Conservation (phyloP, 2,329 filamentous ascomycete species). For the Grosmannia serpens region DNA sequence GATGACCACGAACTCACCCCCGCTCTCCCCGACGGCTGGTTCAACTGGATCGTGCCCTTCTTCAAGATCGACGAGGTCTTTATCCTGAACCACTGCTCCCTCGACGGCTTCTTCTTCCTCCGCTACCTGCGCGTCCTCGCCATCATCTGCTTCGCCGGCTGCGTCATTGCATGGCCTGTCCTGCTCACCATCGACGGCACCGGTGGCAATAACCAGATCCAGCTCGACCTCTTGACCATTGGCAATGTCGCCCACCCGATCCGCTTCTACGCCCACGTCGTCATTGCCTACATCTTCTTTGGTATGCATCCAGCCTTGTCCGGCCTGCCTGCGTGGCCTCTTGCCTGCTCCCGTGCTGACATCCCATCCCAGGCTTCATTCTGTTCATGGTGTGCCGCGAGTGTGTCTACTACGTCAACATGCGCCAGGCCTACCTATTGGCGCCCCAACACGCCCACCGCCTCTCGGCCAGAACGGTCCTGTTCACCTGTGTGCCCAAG, state of each 20-base stretch:
- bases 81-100: slow-evolving; percentile 72
- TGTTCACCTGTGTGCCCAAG: slow-evolving; percentile 79
- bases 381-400: slow-evolving; percentile 85
- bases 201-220: slow-evolving; percentile 50
- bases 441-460: slow-evolving; percentile 72
- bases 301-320: slow-evolving; percentile 17
- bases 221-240: slow-evolving; percentile 55
- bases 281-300: slow-evolving; percentile 74
- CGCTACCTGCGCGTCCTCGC: slow-evolving; percentile 71
- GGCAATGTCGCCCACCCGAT: slow-evolving; percentile 44
- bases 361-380: slow-evolving; percentile 47
- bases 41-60: slow-evolving; percentile 52
- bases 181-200: slow-evolving; percentile 76
- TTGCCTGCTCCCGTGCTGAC: not conserved
- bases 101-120: slow-evolving; percentile 82
- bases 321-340: not conserved
- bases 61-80: slow-evolving; percentile 61
- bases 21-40: slow-evolving; percentile 40
- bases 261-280: slow-evolving; percentile 69
- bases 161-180: slow-evolving; percentile 73
- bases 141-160: slow-evolving; percentile 70
- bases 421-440: slow-evolving; percentile 88
- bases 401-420: slow-evolving; percentile 83
- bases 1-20: slow-evolving; percentile 43
- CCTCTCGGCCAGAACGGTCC: slow-evolving; percentile 79